These are phyloP conservation scores for Mycena haematopus DNA, from an alignment of 768 basidiomycete species.

Conservation along the genomic window DNA sequence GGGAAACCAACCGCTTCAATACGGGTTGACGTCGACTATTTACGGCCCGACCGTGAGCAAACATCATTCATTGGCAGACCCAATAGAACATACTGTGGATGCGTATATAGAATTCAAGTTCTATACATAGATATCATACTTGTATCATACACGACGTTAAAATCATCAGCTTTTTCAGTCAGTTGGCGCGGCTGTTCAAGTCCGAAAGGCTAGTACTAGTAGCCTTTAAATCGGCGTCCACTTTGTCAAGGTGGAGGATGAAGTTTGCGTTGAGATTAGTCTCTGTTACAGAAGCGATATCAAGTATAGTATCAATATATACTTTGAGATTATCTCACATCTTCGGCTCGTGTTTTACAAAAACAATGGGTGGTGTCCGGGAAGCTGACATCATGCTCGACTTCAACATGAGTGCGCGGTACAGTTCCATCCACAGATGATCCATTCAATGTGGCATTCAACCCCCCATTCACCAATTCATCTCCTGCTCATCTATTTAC, in stretches of 20 bases:
- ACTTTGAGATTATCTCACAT: conserved; percentile 71
- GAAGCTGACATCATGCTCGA: conserved; percentile 54
- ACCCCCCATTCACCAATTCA: too few species aligned
- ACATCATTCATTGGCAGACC: neutral
- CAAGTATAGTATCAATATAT: too few species aligned
- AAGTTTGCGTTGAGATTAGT: too few species aligned
- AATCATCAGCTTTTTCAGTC: neutral
- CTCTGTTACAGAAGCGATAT: too few species aligned
- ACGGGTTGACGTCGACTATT: conserved; percentile 27
- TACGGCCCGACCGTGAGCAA: neutral
- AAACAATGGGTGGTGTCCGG: neutral
- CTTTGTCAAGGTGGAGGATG: conserved; percentile 59
- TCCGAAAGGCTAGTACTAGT: conserved; percentile 47
- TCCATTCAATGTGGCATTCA: too few species aligned
- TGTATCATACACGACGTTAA: too few species aligned
- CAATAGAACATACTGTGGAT: conserved; percentile 1
- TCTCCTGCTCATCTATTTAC: too few species aligned
- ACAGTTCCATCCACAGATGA: too few species aligned
- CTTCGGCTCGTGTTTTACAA: conserved; percentile 62
- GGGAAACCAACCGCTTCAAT: conserved; percentile 29
- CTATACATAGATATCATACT: conserved; percentile 10
- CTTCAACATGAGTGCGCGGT: conserved; percentile 74
- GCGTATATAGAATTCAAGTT: neutral
- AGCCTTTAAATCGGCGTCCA: conserved; percentile 55
- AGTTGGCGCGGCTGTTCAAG: conserved; percentile 22